Conservation (phyloP, 352 stramenopile species). For the Globisporangium paroecandrum region DNA sequence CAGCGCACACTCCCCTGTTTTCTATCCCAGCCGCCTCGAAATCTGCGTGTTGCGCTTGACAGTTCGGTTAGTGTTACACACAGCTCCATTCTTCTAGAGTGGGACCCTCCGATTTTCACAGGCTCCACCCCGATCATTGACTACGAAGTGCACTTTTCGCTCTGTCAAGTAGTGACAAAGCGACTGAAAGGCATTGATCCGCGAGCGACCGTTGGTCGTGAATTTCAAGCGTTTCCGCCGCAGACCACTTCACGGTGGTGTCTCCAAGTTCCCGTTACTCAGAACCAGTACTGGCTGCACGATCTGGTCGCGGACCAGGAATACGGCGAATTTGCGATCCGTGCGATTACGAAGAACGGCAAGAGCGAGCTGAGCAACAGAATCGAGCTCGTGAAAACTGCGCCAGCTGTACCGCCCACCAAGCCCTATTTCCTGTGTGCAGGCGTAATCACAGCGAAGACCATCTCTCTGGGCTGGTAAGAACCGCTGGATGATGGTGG, state of each 20-base stretch:
- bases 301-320: conserved; percentile 38
- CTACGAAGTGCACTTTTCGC: conserved; percentile 54
- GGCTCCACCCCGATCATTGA: conserved; percentile 61
- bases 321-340: conserved; percentile 45
- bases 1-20: conserved; percentile 26
- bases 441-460: conserved; percentile 52
- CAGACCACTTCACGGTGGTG: conserved; percentile 53
- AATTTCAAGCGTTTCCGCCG: conserved; percentile 23
- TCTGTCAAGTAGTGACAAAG: conserved; percentile 11
- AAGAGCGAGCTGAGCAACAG: conserved; percentile 48
- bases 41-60: conserved; percentile 34
- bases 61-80: conserved; percentile 29
- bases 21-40: conserved; percentile 60
- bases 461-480: conserved; percentile 63
- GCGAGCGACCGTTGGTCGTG: neutral
- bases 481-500: conserved; percentile 59
- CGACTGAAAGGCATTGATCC: neutral
- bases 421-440: conserved; percentile 44
- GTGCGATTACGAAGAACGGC: conserved; percentile 52
- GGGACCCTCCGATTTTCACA: conserved; percentile 73
- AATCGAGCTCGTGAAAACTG: conserved; percentile 31
- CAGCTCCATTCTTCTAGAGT: conserved; percentile 42
- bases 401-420: conserved; percentile 31
- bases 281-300: conserved; percentile 40
- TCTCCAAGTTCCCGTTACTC: conserved; percentile 39